Base-by-base conservation (phyloP, 148 eudicot species). In the Camellia japonica region DNA sequence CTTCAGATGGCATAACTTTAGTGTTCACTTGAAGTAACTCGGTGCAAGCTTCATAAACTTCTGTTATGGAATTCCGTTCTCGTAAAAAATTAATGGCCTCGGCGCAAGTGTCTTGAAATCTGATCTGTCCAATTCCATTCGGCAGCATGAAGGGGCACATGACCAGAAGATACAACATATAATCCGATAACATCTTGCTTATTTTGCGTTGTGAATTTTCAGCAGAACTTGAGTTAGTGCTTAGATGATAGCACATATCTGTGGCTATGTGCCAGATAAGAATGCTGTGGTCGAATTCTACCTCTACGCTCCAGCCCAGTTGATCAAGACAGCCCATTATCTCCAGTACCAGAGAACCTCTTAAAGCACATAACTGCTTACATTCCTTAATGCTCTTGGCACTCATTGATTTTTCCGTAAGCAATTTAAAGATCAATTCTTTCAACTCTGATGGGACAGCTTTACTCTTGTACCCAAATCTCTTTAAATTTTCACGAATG, bases 181-280 rank as follows among this genome's bases (percentile, higher is more conserved):
- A 85, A 65, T 79, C 83, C 4, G 83, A 75, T 18, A 85, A 61
- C 3, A 65, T 12, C 46, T 52, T 85, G 82, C 82, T 79, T 14
- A 73, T 49, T 54, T 80, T 75, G 63, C 38, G 38, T 30, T 10
- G 16, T 51, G 18, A 9, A 51, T 13, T 41, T 10, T 62, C 56
- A 18, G 7, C 7, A 12, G 47, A 20, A 60, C 54, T 60, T 64
- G 72, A 43, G 42, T 66, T 5, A 5, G 5, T 5, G 4, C 14
- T 74, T 42, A 20, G 5, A 54, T 43, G 18, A 61, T 76, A 82
- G 78, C 79, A 78, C 16, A 84, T 42, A 46, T 79, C 77, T 8
- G 85, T 82, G 20, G 83, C 85, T 20, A 85, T 79, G 81, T 85
- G 82, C 85, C 85, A 82, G 58, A 85, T 78, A 41, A 82, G 75